Conservation (phyloP, 768 basidiomycete species). For the Harrya chromipes region DNA sequence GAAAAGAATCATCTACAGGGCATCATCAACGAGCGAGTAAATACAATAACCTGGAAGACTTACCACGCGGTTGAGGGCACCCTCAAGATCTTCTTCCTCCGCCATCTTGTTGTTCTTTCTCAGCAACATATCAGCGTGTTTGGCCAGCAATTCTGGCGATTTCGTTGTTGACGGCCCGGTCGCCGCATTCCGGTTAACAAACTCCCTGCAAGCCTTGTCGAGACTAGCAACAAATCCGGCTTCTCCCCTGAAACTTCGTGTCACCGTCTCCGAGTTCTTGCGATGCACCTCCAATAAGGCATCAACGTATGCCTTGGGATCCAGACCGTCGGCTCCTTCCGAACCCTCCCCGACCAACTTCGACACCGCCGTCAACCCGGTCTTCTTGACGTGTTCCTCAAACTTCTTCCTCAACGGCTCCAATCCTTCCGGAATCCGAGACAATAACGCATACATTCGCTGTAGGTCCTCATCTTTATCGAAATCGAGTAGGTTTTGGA, state of each 20-base stretch:
- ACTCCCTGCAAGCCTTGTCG: slow-evolving; percentile 93
- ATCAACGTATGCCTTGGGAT: slow-evolving; percentile 94
- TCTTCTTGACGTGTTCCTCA: slow-evolving; percentile 92
- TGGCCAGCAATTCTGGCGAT: slow-evolving; percentile 90
- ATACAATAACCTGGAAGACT: slow-evolving; percentile 24
- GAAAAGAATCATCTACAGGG: slow-evolving; percentile 87
- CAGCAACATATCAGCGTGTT: slow-evolving; percentile 84
- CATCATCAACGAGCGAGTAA: slow-evolving; percentile 2
- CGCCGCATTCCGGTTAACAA: slow-evolving; percentile 90
- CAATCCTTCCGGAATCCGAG: slow-evolving; percentile 85
- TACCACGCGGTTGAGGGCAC: slow-evolving; percentile 87
- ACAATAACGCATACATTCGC: slow-evolving; percentile 91
- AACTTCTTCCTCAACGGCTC: slow-evolving; percentile 91
- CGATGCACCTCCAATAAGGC: slow-evolving; percentile 87
- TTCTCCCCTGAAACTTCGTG: slow-evolving; percentile 86
- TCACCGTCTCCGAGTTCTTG: slow-evolving; percentile 88
- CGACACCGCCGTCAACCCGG: slow-evolving; percentile 78
- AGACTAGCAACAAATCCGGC: slow-evolving; percentile 91
- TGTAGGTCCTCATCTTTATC: slow-evolving; percentile 95
- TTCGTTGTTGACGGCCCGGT: slow-evolving; percentile 81
- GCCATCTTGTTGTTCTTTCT: slow-evolving; percentile 95
- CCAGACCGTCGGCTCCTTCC: slow-evolving; percentile 58
- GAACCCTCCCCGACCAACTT: slow-evolving; percentile 58
- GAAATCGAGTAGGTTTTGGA: slow-evolving; percentile 84
- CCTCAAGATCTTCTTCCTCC: slow-evolving; percentile 89